A percentile compares a stretch with the other conserved stretches of the same genome.
phyloP scores from a whole-genome alignment of 192 early-diverging fungal species.

The Coemansia sp. region DNA sequence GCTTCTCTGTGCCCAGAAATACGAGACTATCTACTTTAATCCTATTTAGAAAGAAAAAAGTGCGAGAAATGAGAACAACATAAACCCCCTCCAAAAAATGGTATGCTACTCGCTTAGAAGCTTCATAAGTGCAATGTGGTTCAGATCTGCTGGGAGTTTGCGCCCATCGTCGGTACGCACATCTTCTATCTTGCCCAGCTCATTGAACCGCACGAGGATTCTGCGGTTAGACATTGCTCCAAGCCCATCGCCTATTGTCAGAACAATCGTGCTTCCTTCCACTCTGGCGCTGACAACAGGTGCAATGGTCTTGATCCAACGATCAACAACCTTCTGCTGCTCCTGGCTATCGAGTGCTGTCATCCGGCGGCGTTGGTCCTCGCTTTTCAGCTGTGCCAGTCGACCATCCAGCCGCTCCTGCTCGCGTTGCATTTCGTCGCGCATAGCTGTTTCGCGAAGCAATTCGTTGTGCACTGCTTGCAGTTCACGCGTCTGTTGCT shows the following conservation, averaged over 20 bases:
- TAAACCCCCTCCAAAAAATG: background rate
- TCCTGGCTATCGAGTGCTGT: conserved; percentile 48
- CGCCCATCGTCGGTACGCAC: conserved; percentile 50
- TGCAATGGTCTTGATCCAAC: conserved; percentile 46
- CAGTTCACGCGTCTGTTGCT: conserved; percentile 54
- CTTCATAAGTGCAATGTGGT: conserved; percentile 44
- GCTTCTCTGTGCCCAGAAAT: background rate
- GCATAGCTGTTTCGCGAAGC: conserved; percentile 43
- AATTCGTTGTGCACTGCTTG: conserved; percentile 51
- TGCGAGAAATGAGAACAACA: background rate
- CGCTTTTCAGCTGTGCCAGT: conserved; percentile 41
- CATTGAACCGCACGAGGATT: conserved; percentile 44
- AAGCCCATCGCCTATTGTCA: conserved; percentile 48
- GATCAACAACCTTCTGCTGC: conserved; percentile 46
- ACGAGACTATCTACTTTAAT: too few species aligned
- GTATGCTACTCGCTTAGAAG: conserved; percentile 30
- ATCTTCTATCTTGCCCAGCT: conserved; percentile 34
- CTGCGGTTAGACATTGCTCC: conserved; percentile 47
- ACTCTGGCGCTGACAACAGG: conserved; percentile 46
- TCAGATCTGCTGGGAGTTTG: conserved; percentile 38
- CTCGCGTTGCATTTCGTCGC: conserved; percentile 47
- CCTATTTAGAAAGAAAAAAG: background rate
- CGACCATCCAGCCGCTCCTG: conserved; percentile 35
- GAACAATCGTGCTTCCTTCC: conserved; percentile 47
- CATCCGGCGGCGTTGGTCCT: conserved; percentile 48